Evolutionary conservation across 192 early-diverging fungal species (phyloP).

Genomic region (Entrophospora sp.): DNA sequence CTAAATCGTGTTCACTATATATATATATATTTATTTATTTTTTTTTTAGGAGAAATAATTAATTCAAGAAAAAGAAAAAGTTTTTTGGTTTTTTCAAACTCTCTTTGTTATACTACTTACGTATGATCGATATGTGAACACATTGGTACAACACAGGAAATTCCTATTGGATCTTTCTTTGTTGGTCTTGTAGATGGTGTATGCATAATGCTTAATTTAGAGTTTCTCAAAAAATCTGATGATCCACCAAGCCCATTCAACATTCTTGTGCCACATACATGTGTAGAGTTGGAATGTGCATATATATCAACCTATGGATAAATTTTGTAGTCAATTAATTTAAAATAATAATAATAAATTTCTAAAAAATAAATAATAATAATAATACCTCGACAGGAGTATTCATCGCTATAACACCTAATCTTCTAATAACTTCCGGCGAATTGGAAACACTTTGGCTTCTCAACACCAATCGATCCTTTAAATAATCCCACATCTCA

Average conservation of each 20-base stretch:
- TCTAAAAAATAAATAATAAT: neutral
- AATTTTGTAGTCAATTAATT: neutral
- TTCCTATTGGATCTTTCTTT: conserved; percentile 26
- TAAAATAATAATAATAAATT: neutral
- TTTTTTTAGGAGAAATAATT: neutral
- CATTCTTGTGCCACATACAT: conserved; percentile 33
- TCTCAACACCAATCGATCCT: conserved; percentile 29
- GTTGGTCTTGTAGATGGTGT: conserved; percentile 32
- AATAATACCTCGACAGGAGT: conserved; percentile 28
- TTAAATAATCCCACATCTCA: conserved; percentile 31
- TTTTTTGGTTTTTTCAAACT: too few species aligned
- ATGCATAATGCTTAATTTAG: conserved; percentile 35
- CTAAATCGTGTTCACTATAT: conserved; percentile 31
- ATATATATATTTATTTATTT: neutral
- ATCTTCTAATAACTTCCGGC: conserved; percentile 34
- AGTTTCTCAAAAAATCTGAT: conserved; percentile 30
- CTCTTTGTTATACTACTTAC: conserved; percentile 3
- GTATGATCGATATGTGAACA: conserved; percentile 34
- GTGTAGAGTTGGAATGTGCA: conserved; percentile 33
- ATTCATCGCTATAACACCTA: conserved; percentile 38
- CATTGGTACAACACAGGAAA: conserved; percentile 33
- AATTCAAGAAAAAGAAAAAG: too few species aligned
- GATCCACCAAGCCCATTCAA: conserved; percentile 36
- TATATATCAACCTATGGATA: conserved; percentile 32
- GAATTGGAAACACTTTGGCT: conserved; percentile 36